phyloP scores from a whole-genome alignment of 1,139 yeast genomes.

The Geotrichum bryndzae region DNA sequence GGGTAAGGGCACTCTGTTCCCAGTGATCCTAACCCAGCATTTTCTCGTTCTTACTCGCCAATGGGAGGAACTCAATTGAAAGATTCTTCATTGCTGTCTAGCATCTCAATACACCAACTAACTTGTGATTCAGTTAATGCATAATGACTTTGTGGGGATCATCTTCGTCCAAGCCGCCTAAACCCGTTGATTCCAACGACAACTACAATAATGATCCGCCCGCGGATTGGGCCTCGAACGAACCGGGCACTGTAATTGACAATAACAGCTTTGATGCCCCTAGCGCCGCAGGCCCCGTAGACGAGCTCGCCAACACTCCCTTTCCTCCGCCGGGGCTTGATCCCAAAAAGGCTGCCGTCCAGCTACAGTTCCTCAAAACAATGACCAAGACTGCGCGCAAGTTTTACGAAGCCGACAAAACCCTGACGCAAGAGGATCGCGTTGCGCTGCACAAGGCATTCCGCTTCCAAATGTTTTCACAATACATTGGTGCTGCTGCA shows the following conservation, averaged over 20 bases:
- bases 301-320: conserved; percentile 13
- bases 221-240: neutral
- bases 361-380: neutral
- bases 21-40: neutral
- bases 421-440: conserved; percentile 12
- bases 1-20: neutral
- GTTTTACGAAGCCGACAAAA: conserved; percentile 16
- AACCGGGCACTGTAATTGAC: neutral
- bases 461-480: conserved; percentile 11
- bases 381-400: conserved; percentile 12
- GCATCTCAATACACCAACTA: neutral
- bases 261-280: neutral
- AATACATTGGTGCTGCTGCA: conserved; percentile 14
- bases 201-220: neutral
- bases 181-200: neutral
- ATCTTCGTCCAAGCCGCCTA: neutral
- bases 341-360: neutral
- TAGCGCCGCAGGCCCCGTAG: neutral
- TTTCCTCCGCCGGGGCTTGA: conserved; percentile 14
- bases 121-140: neutral
- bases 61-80: neutral
- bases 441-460: conserved; percentile 9
- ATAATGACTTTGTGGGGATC: neutral
- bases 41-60: neutral
- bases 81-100: neutral